A percentile compares a stretch with the other conserved stretches of the same genome.
These are phyloP conservation scores for Helichrysum umbraculigerum DNA, from an alignment of 129 eudicot genomes.

Conservation along the genomic window DNA sequence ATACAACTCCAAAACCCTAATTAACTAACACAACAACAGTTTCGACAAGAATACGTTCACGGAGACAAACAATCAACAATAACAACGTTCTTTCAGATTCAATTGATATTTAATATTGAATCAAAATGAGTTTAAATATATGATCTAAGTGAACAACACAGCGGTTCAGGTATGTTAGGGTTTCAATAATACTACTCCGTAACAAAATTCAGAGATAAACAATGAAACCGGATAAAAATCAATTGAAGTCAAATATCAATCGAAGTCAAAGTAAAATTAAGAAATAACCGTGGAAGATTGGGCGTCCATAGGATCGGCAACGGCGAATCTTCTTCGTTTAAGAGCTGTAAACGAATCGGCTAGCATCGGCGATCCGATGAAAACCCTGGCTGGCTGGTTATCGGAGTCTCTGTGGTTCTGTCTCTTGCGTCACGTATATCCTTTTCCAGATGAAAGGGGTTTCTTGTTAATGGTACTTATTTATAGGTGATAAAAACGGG, in stretches of 20 bases:
- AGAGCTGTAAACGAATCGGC: slow-evolving; percentile 45
- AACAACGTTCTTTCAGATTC: not conserved
- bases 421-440: slow-evolving; percentile 19
- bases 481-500: not conserved
- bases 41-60: not conserved
- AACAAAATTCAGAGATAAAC: not conserved
- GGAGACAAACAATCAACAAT: not conserved
- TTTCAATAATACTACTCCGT: not conserved
- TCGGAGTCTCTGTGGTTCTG: not conserved
- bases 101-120: not conserved
- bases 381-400: not conserved
- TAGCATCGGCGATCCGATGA: slow-evolving; percentile 47
- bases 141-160: not conserved
- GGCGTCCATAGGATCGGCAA: slow-evolving; percentile 58
- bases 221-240: not conserved
- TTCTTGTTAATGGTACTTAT: not conserved
- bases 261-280: not conserved
- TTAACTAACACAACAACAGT: not conserved
- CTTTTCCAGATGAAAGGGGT: not conserved
- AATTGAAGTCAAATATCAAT: not conserved
- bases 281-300: slow-evolving; percentile 47
- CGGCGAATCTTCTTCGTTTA: slow-evolving; percentile 53
- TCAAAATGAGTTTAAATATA: not conserved
- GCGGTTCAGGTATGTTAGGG: not conserved
- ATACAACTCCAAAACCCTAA: slow-evolving; percentile 17